Base-by-base conservation (phyloP, 1,284 basidiomycete genomes). In the Amylostereum chailletii region DNA sequence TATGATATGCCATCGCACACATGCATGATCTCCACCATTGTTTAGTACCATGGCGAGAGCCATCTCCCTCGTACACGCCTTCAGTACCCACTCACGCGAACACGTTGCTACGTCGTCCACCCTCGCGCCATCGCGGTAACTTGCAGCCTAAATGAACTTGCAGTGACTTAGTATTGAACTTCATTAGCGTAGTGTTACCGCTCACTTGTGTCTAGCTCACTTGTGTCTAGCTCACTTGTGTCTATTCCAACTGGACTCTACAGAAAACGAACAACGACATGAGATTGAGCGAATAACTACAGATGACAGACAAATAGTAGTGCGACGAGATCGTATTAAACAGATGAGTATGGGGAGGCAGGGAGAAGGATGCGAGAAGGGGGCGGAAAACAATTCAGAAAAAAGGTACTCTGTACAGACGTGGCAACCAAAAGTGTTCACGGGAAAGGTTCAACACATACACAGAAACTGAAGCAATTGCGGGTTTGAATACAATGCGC, bases 221-320 rank as follows among this genome's bases (percentile, higher is more conserved):
- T 19, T 19, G 19, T 19, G 19, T 19, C 19, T 19, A 19, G 19
- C 19, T 19, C 19, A 19, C 19, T 19, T 19, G 19, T 19, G 19
- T 19, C 19, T 19, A 19, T 19, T 19, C 19, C 19, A 19, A 19
- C 19, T 19, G 19, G 19, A 19, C 19, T 19, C 19, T 19, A 19
- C 19, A 19, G 19, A 19, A 19, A 19, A 19, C 53, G 56, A 55
- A 54, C 54, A 52, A 55, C 48, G 53, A 45, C 30, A 38, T 60
- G 58, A 64, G 62, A 66, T 67, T 67, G 65, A 53, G 52, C 62
- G 71, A 74, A 79, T 75, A 76, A 80, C 76, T 81, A 81, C 78
- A 80, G 68, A 73, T 76, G 74, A 74, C 73, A 76, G 72, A 72
- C 75, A 67, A 74, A 74, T 75, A 74, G 72, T 71, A 73, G 74